Percentiles rank a stretch among this genome's conserved stretches.
These are phyloP conservation scores for Elaeagnus macrophylla DNA, from an alignment of 306 rosid genomes.

Conservation along the genomic window DNA sequence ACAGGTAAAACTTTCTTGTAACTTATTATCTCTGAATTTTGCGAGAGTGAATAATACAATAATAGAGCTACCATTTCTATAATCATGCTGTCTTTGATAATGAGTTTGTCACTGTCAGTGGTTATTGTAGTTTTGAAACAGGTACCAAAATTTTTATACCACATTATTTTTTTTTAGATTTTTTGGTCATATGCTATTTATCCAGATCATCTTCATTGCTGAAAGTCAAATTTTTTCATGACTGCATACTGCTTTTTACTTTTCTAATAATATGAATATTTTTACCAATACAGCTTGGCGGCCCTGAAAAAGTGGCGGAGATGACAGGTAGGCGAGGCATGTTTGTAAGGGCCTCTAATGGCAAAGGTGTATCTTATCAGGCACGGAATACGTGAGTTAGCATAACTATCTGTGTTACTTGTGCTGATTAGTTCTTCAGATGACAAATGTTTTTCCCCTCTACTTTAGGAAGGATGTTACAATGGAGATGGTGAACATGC, in stretches of 20 bases:
- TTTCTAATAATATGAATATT: conserved; percentile 11
- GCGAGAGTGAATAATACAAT: no score
- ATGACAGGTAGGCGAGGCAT: conserved; percentile 99
- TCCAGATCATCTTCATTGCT: no score
- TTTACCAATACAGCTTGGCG: conserved; percentile 61
- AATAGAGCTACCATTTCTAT: no score
- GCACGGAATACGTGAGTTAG: conserved; percentile 91
- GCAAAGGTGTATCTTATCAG: conserved; percentile 95
- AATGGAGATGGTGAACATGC: conserved; percentile 99
- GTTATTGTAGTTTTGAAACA: no score
- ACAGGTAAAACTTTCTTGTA: no score
- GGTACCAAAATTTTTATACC: no score
- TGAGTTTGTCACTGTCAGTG: no score
- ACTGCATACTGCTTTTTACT: not conserved
- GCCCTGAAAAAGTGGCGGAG: conserved; percentile 96
- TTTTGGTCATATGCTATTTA: no score
- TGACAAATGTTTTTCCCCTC: conserved; percentile 13
- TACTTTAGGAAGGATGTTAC: conserved; percentile 73
- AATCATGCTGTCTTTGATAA: no score
- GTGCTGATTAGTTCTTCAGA: not conserved
- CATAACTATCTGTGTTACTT: conserved; percentile 6
- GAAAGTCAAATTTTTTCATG: not conserved
- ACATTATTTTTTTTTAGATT: no score
- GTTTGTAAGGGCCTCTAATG: conserved; percentile 88
- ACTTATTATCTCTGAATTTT: no score